Evolutionary conservation across 805 yeast species (phyloP).

Genomic region (Kuraishia floccosa): DNA sequence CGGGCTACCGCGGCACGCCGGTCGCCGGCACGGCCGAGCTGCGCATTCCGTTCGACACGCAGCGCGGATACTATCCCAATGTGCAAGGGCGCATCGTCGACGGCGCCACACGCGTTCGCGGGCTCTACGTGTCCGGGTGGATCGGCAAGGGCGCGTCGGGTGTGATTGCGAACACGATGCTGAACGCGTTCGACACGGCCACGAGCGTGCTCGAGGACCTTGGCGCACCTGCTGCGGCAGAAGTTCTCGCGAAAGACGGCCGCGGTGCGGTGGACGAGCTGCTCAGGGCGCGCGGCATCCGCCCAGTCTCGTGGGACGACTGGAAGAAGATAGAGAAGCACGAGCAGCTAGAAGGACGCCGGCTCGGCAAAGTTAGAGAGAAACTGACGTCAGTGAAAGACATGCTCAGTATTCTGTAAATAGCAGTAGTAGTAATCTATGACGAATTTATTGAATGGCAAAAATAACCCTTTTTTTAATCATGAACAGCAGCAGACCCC

Average conservation of each 20-base stretch:
- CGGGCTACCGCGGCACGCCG: conserved; percentile 72
- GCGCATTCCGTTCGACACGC: conserved; percentile 34
- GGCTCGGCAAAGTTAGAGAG: conserved; percentile 39
- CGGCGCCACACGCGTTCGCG: conserved; percentile 13
- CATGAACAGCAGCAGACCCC: neutral
- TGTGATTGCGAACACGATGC: conserved; percentile 84
- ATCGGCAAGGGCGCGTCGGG: conserved; percentile 79
- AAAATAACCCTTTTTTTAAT: neutral
- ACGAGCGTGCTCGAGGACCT: conserved; percentile 51
- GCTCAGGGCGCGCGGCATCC: no score
- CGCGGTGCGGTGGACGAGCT: no score
- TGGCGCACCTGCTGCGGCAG: neutral
- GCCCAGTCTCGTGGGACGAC: conserved; percentile 61
- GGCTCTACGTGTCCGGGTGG: conserved; percentile 86
- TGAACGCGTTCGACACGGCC: conserved; percentile 70
- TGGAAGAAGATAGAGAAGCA: conserved; percentile 49
- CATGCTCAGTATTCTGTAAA: conserved; percentile 27
- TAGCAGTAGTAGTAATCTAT: neutral
- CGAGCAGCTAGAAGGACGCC: conserved; percentile 40
- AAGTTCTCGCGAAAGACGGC: no score
- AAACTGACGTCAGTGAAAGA: conserved; percentile 38
- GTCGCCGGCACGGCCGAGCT: conserved; percentile 43
- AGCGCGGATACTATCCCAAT: conserved; percentile 33
- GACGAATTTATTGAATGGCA: neutral
- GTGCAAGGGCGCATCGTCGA: conserved; percentile 29